A percentile compares a stretch with the other conserved stretches of the same genome.
phyloP scores from a whole-genome alignment of 2,329 filamentous ascomycete genomes.

The Teratosphaeriaceae sp. region DNA sequence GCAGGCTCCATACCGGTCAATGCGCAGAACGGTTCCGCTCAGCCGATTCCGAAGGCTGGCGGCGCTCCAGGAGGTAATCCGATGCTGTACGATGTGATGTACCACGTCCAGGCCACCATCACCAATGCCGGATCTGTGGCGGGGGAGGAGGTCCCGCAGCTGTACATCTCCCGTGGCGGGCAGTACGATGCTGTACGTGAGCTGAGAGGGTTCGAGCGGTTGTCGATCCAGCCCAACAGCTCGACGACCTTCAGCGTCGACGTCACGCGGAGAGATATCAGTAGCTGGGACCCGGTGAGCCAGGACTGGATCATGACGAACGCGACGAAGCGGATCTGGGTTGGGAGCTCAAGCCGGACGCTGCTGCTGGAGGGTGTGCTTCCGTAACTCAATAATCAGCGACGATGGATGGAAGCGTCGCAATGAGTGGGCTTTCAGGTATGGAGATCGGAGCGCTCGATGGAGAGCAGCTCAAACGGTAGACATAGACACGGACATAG shows the following conservation, averaged over 20 bases:
- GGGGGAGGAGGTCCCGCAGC: constrained; percentile 68
- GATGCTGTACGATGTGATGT: constrained; percentile 61
- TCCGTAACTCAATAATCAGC: too few species aligned
- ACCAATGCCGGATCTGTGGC: constrained; percentile 61
- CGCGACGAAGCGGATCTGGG: constrained; percentile 50
- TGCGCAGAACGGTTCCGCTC: constrained; percentile 52
- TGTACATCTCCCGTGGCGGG: constrained; percentile 74
- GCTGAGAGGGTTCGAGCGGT: constrained; percentile 74
- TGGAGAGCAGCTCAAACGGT: too few species aligned
- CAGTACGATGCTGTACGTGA: constrained; percentile 58
- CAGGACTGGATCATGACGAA: constrained; percentile 66
- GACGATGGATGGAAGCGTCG: too few species aligned
- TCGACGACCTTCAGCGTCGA: constrained; percentile 59
- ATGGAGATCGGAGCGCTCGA: too few species aligned
- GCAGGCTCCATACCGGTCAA: constrained; percentile 53
- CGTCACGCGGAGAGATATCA: constrained; percentile 72
- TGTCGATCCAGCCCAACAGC: constrained; percentile 63
- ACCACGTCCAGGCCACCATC: constrained; percentile 61
- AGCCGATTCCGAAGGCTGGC: constrained; percentile 56
- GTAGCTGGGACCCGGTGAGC: constrained; percentile 71
- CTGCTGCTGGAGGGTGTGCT: constrained; percentile 29
- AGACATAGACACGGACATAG: too few species aligned
- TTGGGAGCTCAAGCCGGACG: constrained; percentile 52
- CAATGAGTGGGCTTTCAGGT: too few species aligned
- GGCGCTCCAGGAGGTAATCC: constrained; percentile 52